Base-by-base conservation (phyloP, 441 rosid genomes). In the Corymbia calophylla region DNA sequence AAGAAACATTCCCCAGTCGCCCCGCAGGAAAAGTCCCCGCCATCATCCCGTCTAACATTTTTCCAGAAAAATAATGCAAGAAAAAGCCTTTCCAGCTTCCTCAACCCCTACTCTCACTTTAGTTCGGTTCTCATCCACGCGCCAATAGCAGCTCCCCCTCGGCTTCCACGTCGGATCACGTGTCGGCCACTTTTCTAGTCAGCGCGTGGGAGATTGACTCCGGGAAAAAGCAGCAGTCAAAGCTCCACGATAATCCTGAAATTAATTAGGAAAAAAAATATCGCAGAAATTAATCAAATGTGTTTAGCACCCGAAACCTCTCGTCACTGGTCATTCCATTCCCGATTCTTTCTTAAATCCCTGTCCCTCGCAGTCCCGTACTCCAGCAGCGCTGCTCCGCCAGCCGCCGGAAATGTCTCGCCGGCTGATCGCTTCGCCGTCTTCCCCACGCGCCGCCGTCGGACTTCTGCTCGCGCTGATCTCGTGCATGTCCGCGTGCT, bases 401-500 rank as follows among this genome's bases (percentile, higher is more conserved):
- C 88, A 49, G 73, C 88, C 88, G 68, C 47, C 70, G n/a, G 62
- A 35, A 68, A 92, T 93, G 94, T 89, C 91, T 60, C 87, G 87
- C 84, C 87, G 88, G 91, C 92, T 85, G 93, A 91, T 93, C 92
- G 92, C 88, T 29, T 88, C 44, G 86, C 82, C 77, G 87, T 31
- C 86, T 90, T 88, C 86, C 68, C 77, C 91, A 70, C 53, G 70
- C 91, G 89, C 86, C 89, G 91, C 87, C 25, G 21, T 51, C 16
- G 9, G 31, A 1, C 60, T 86, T 87, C 89, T 68, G 84, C 91
- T 93, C 86, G 35, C 92, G 58, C 35, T 95, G 60, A 86, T 93
- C 60, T 89, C 93, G n/a, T 92, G 90, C 53, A 68, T 93, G 56
- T 88, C 92, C 7, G 86, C 89, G 32, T 44, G 53, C 91, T 91